phyloP scores from a whole-genome alignment of 2,329 filamentous ascomycete species.

The Cytospora mali region DNA sequence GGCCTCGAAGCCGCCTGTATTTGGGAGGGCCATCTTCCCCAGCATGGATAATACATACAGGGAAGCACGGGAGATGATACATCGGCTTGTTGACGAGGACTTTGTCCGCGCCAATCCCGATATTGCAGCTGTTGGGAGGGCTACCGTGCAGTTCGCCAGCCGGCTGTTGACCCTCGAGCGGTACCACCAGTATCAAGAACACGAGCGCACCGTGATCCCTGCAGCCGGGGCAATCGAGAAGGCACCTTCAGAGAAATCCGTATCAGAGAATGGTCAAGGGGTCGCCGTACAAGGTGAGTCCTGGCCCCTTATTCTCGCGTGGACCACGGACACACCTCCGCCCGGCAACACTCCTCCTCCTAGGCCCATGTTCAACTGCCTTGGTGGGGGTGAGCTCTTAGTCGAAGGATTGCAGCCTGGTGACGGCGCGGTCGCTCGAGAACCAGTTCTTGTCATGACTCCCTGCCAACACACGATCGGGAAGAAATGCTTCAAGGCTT shows the following conservation, averaged over 20 bases:
- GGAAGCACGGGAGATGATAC: neutral
- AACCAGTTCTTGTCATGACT: neutral
- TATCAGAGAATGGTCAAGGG: neutral
- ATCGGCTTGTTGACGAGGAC: neutral
- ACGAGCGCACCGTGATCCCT: neutral
- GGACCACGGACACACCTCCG: neutral
- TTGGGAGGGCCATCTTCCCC: neutral
- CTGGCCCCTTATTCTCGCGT: neutral
- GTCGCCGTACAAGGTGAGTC: neutral
- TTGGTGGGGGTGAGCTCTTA: neutral
- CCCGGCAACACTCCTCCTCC: too few relatives aligned
- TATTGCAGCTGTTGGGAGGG: neutral
- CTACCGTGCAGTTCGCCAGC: neutral
- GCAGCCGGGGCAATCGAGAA: neutral
- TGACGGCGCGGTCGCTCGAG: neutral
- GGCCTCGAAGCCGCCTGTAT: neutral
- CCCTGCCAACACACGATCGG: neutral
- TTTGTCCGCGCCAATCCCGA: neutral
- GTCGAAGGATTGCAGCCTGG: neutral
- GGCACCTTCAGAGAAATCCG: neutral
- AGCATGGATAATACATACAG: neutral
- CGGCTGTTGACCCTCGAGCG: neutral
- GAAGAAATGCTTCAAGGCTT: neutral
- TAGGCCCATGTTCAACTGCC: neutral
- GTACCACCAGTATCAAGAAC: neutral